Base-by-base conservation (phyloP, 495 filamentous ascomycete species). In the Monascus purpureus region DNA sequence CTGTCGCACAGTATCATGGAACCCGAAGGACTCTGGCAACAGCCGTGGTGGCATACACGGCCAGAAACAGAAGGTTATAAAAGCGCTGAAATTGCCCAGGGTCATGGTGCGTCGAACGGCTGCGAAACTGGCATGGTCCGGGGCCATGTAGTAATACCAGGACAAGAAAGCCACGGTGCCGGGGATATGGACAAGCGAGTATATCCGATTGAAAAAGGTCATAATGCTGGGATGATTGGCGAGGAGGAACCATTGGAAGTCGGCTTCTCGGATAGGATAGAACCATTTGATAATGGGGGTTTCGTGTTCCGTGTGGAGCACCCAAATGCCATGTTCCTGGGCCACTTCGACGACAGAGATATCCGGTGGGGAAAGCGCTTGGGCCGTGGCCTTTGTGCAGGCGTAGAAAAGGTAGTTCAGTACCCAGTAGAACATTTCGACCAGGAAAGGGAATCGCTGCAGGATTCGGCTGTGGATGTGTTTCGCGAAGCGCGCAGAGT, bases 371-470 rank as follows among this genome's bases (percentile, higher is more conserved):
- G 40, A 40, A 11, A 55, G 28, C 23, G 31, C 38, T 36, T 73
- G 63, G 11, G 76, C 63, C n/a, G 70, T 53, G 29, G 75, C 55
- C 32, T 74, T 72, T 19, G 77, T 74, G 27, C 62, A 43, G 28
- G 60, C 59, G 49, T 80, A 76, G 52, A 81, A 72, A 40, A 67
- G 67, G 46, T 77, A 79, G 29, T 75, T 80, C 60, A 41, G 67
- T 50, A 29, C 77, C 82, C 36, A 94, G 67, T 41, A 94, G 54
- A 50, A 80, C 73, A 57, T 83, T 70, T 53, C 80, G 53, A 50
- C 73, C 67, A 46, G 59, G 56, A 45, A 85, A 32, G 59, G 59
- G 30, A 60, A 54, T 29, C 60, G 61, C 38, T 59, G 53, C 22
- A 64, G 35, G 23, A 68, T 48, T n/a, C 67, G 58, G 35, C 68